phyloP scores from a whole-genome alignment of 495 filamentous ascomycete species.

The Aspergillus steynii region DNA sequence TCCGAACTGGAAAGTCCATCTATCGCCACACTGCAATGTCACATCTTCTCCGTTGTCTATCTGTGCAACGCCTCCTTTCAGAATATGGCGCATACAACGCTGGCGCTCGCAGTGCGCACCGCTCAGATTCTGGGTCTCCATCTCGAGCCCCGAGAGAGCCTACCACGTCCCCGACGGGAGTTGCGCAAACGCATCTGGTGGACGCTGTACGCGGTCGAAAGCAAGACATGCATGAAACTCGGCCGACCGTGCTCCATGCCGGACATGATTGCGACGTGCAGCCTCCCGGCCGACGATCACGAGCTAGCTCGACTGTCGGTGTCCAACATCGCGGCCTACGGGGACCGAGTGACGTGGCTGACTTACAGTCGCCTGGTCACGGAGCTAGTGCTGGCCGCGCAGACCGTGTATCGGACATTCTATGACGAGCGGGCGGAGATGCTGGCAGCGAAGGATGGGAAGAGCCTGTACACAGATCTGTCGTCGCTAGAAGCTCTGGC shows the following conservation, averaged over 20 bases:
- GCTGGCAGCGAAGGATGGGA: not conserved
- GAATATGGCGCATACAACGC: constrained; percentile 46
- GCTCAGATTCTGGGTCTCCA: constrained; percentile 56
- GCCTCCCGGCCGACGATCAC: constrained; percentile 39
- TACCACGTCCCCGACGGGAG: constrained; percentile 39
- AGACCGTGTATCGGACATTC: constrained; percentile 38
- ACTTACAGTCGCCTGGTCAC: constrained; percentile 37
- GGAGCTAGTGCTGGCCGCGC: constrained; percentile 39
- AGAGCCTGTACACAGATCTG: constrained; percentile 5
- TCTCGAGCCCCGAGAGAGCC: constrained; percentile 38
- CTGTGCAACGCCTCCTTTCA: constrained; percentile 48
- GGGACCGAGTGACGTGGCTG: constrained; percentile 42
- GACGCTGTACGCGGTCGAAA: constrained; percentile 49
- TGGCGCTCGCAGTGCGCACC: constrained; percentile 44
- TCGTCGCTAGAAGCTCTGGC: constrained; percentile 16
- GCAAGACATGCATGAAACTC: constrained; percentile 50
- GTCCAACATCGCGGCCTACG: constrained; percentile 37
- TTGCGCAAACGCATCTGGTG: constrained; percentile 54
- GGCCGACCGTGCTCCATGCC: constrained; percentile 47
- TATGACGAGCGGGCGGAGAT: constrained; percentile 25
- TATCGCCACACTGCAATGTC: constrained; percentile 52
- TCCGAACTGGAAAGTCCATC: constrained; percentile 51
- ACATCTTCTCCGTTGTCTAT: constrained; percentile 47
- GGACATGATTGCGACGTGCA: constrained; percentile 34
- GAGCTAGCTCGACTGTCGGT: constrained; percentile 35